A percentile compares a stretch with the other conserved stretches of the same genome.
Evolutionary conservation across 108 stramenopile species (phyloP).

Genomic region (Skeletonema potamos): DNA sequence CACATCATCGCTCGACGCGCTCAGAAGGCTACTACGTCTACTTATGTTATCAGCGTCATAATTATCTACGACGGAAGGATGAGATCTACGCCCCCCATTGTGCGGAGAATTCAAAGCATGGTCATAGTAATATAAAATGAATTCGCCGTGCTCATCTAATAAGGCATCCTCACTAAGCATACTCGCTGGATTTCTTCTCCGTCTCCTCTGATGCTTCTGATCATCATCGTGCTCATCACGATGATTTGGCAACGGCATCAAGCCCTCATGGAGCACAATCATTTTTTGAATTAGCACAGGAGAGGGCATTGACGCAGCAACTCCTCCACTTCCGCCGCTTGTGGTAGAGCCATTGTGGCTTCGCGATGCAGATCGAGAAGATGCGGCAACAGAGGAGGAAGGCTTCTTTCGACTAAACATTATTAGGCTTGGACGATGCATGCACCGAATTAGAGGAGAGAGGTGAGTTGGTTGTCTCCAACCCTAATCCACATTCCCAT

Average conservation of each 20-base stretch:
- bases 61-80: background rate
- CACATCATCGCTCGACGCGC: background rate
- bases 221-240: background rate
- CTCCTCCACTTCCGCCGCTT: background rate
- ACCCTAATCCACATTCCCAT: too few relatives aligned
- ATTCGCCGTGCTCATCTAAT: conserved; percentile 63
- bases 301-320: background rate
- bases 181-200: conserved; percentile 25
- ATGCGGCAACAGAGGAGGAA: background rate
- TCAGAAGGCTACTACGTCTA: background rate
- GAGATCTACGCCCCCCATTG: conserved; percentile 9
- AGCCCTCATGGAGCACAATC: conserved; percentile 47
- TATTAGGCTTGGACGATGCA: background rate
- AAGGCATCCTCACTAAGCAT: conserved; percentile 63
- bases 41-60: background rate
- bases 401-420: background rate
- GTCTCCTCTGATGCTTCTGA: background rate
- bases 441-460: background rate
- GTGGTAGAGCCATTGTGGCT: background rate
- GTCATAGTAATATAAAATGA: conserved; percentile 70
- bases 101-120: conserved; percentile 34
- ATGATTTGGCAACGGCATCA: conserved; percentile 24
- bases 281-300: conserved; percentile 36
- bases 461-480: too few relatives aligned
- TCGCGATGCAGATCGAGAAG: background rate